A percentile compares a stretch with the other conserved stretches of the same genome.
phyloP scores from a whole-genome alignment of 495 filamentous ascomycete species.

The Xylaria curta region DNA sequence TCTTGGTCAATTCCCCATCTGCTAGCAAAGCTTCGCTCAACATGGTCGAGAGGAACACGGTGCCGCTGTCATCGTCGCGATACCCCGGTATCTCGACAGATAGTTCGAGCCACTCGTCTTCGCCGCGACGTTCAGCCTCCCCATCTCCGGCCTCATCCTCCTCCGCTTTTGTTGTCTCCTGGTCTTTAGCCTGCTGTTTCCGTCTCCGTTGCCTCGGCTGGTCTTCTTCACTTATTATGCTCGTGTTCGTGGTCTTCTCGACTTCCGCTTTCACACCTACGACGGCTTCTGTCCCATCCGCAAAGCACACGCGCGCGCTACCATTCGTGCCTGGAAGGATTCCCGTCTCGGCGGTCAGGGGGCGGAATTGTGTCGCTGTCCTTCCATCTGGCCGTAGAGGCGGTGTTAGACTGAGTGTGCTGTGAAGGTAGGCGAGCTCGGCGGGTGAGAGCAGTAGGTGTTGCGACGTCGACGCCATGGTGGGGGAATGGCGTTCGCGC shows the following conservation, averaged over 20 bases:
- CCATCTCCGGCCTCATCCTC: constrained; percentile 34
- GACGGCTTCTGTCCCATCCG: constrained; percentile 93
- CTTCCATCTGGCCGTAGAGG: constrained; percentile 91
- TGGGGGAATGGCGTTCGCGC: constrained; percentile 9
- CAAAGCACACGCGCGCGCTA: constrained; percentile 89
- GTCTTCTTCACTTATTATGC: constrained; percentile 20
- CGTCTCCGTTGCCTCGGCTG: constrained; percentile 39
- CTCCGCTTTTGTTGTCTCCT: constrained; percentile 27
- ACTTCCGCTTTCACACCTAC: constrained; percentile 95
- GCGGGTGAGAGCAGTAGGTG: constrained; percentile 83
- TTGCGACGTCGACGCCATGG: constrained; percentile 44
- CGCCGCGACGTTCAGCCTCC: constrained; percentile 40
- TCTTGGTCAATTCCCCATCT: constrained; percentile 69
- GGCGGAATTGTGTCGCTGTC: constrained; percentile 84
- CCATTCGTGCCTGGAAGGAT: constrained; percentile 91
- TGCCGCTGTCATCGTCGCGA: constrained; percentile 88
- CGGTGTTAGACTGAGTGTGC: constrained; percentile 76
- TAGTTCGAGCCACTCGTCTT: constrained; percentile 78
- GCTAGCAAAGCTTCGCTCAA: constrained; percentile 87
- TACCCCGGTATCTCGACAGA: constrained; percentile 84
- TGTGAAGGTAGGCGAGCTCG: constrained; percentile 94
- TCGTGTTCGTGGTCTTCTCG: constrained; percentile 62
- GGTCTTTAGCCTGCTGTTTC: constrained; percentile 25
- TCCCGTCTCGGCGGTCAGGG: constrained; percentile 83
- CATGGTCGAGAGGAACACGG: constrained; percentile 85